phyloP scores from a whole-genome alignment of 2,329 filamentous ascomycete species.

The Exserohilum rostratum region DNA sequence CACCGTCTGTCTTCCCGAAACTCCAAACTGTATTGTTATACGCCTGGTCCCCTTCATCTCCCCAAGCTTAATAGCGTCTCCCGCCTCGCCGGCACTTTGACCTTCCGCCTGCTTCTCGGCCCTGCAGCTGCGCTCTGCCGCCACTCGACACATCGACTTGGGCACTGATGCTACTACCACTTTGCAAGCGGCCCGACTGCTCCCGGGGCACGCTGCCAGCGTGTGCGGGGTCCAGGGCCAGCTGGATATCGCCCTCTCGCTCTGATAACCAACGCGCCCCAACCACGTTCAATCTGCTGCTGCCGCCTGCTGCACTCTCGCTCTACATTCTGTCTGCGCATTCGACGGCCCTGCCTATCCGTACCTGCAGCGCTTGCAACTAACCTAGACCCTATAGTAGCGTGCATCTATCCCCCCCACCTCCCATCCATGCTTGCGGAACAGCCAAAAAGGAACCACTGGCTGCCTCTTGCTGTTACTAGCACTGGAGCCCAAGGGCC shows the following conservation, averaged over 20 bases:
- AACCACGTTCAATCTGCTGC: not conserved
- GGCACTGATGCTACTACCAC: slow-evolving; percentile 10
- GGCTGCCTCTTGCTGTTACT: not conserved
- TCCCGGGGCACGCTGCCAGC: slow-evolving; percentile 2
- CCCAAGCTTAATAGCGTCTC: not conserved
- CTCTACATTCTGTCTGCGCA: no score
- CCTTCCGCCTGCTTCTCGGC: slow-evolving; percentile 46
- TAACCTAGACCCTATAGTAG: no score
- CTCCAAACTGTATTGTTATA: no score
- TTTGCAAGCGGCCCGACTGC: slow-evolving; percentile 6
- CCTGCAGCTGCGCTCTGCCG: no score
- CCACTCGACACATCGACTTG: no score
- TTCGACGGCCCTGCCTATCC: no score
- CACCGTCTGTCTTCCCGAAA: no score
- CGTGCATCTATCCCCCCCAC: no score
- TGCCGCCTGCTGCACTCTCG: no score
- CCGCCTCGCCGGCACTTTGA: slow-evolving; percentile 52
- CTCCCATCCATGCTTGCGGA: no score
- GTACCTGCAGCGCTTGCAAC: no score
- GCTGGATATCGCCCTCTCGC: not conserved
- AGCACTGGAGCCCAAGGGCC: slow-evolving; percentile 1
- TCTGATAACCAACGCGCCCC: slow-evolving; percentile 1
- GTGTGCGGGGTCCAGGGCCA: not conserved
- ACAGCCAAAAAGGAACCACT: not conserved
- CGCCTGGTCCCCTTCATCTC: not conserved